Conservation (phyloP, 345 rosid genomes). For the Corchorus capsularis region DNA sequence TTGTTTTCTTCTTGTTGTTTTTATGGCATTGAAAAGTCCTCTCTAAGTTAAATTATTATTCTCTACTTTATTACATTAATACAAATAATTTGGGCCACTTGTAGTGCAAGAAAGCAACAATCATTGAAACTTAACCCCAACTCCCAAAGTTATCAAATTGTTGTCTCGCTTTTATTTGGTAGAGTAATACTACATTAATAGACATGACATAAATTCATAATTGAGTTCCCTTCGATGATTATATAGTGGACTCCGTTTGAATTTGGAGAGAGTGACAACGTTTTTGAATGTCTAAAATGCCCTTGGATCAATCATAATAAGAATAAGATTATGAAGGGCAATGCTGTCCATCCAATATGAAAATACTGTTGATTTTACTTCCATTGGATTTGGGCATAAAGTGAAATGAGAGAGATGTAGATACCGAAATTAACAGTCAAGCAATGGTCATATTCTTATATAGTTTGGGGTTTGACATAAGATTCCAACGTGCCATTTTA, state of each 20-base stretch:
- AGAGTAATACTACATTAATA: too few species aligned
- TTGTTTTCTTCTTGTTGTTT: conserved; percentile 16
- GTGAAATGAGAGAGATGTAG: background rate
- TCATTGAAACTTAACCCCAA: conserved; percentile 12
- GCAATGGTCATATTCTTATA: background rate
- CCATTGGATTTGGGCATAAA: background rate
- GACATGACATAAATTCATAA: background rate
- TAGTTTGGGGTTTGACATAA: background rate
- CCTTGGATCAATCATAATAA: conserved; percentile 5
- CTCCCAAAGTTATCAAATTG: background rate
- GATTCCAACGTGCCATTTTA: background rate
- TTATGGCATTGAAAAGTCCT: background rate
- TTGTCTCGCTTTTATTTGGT: background rate
- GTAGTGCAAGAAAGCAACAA: background rate
- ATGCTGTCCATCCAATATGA: background rate
- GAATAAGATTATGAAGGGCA: background rate
- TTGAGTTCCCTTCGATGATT: background rate
- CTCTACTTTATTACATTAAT: background rate
- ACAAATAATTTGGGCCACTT: background rate
- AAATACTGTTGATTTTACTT: background rate
- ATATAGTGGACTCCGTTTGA: background rate
- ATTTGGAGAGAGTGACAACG: background rate
- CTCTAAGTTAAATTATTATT: background rate
- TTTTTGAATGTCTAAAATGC: background rate
- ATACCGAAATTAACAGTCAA: background rate